Evolutionary conservation across 495 filamentous ascomycete species (phyloP).

Genomic region (Podospora conica): DNA sequence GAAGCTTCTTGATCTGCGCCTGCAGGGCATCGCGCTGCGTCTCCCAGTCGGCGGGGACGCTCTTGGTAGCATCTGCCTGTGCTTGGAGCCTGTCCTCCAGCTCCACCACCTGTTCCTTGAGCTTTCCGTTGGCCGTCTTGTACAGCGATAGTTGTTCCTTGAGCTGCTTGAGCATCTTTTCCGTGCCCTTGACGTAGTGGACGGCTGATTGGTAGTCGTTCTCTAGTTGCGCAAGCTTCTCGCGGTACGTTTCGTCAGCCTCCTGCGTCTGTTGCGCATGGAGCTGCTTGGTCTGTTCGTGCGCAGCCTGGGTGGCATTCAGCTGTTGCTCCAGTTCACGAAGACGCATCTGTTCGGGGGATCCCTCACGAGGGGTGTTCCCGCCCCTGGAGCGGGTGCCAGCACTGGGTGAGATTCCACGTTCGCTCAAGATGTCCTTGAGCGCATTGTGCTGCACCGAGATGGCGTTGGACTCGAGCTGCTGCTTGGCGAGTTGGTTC

Average conservation of each 20-base stretch:
- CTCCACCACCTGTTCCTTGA: constrained; percentile 73
- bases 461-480: constrained; percentile 83
- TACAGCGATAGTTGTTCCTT: constrained; percentile 90
- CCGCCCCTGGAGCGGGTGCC: constrained; percentile 42
- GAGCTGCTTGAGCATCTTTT: constrained; percentile 98
- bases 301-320: constrained; percentile 65
- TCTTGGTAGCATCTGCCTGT: constrained; percentile 26
- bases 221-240: constrained; percentile 87
- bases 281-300: constrained; percentile 71
- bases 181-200: constrained; percentile 97
- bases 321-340: constrained; percentile 89
- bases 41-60: constrained; percentile 61
- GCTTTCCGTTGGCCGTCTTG: constrained; percentile 74
- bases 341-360: constrained; percentile 74
- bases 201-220: constrained; percentile 98
- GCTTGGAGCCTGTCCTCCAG: constrained; percentile 45
- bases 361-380: constrained; percentile 61
- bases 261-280: constrained; percentile 77
- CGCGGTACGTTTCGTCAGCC: constrained; percentile 75
- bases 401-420: constrained; percentile 66
- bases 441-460: constrained; percentile 85
- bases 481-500: constrained; percentile 69
- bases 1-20: constrained; percentile 64
- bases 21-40: constrained; percentile 66
- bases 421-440: constrained; percentile 85